Evolutionary conservation across 257 asterid genomes (phyloP).

Genomic region (Forsythia suspensa): DNA sequence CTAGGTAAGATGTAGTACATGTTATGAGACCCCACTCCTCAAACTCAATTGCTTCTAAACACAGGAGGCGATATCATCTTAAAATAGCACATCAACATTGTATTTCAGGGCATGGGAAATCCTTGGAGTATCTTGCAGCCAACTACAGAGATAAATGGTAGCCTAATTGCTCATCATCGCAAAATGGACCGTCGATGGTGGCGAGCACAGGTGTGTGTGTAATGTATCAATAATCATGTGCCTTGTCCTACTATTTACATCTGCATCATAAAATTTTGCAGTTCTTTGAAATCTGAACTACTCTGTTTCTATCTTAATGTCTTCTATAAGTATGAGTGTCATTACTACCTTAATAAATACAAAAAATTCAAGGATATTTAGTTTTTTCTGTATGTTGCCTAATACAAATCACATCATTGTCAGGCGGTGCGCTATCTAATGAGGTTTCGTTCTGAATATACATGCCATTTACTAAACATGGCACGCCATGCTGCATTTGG

Average conservation of each 20-base stretch:
- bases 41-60: neutral
- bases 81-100: conserved; percentile 4
- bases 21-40: neutral
- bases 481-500: conserved; percentile 90
- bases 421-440: conserved; percentile 95
- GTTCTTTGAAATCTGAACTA: neutral
- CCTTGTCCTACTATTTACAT: neutral
- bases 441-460: conserved; percentile 88
- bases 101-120: conserved; percentile 70
- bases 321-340: neutral
- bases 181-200: conserved; percentile 99
- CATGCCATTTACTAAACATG: conserved; percentile 72
- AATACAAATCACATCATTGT: neutral
- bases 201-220: conserved; percentile 85
- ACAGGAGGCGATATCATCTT: neutral
- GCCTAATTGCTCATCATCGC: conserved; percentile 67
- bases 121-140: conserved; percentile 97
- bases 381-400: neutral
- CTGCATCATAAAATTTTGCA: neutral
- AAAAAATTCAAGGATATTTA: neutral
- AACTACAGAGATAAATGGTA: conserved; percentile 93
- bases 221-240: neutral
- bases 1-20: conserved; percentile 49
- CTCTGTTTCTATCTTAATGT: no score
- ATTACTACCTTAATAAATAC: neutral